Evolutionary conservation across 495 filamentous ascomycete genomes (phyloP).

Genomic region (Penicilliopsis zonata): DNA sequence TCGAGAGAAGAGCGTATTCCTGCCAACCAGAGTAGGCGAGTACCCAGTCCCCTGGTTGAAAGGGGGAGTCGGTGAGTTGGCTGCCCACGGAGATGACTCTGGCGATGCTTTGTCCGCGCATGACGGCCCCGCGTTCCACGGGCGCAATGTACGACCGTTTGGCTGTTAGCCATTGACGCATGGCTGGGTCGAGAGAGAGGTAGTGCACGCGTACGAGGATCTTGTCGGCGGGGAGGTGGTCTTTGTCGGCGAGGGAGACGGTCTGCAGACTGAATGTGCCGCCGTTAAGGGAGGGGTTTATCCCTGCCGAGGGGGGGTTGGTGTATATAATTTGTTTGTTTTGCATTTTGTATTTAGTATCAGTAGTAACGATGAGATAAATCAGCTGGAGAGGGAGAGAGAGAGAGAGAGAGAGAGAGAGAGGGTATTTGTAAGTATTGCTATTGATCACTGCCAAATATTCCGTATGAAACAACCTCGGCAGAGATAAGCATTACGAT

Average conservation of each 20-base stretch:
- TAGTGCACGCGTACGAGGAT: slow-evolving; percentile 55
- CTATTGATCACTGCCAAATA: too few species aligned
- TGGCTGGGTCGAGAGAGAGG: slow-evolving; percentile 71
- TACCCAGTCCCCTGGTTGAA: slow-evolving; percentile 40
- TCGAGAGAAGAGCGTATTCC: slow-evolving; percentile 42
- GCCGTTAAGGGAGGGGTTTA: slow-evolving; percentile 24
- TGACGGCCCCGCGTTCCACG: slow-evolving; percentile 51
- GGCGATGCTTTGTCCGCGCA: slow-evolving; percentile 50
- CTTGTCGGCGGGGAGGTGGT: slow-evolving; percentile 44
- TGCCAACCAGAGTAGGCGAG: slow-evolving; percentile 45
- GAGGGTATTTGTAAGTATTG: too few species aligned
- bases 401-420: too few species aligned
- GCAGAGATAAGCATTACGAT: background rate
- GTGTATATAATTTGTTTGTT: slow-evolving; percentile 33
- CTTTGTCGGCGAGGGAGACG: slow-evolving; percentile 30
- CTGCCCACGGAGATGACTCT: slow-evolving; percentile 37
- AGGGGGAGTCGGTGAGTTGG: slow-evolving; percentile 21
- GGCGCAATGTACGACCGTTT: slow-evolving; percentile 56
- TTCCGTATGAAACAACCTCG: background rate
- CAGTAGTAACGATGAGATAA: background rate
- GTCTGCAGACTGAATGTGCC: slow-evolving; percentile 44
- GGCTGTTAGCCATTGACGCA: slow-evolving; percentile 63
- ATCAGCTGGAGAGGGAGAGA: too few species aligned
- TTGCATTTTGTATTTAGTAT: slow-evolving; percentile 15
- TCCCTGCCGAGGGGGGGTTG: slow-evolving; percentile 24